Base-by-base conservation (phyloP, 441 rosid genomes). In the Capsella rubella region DNA sequence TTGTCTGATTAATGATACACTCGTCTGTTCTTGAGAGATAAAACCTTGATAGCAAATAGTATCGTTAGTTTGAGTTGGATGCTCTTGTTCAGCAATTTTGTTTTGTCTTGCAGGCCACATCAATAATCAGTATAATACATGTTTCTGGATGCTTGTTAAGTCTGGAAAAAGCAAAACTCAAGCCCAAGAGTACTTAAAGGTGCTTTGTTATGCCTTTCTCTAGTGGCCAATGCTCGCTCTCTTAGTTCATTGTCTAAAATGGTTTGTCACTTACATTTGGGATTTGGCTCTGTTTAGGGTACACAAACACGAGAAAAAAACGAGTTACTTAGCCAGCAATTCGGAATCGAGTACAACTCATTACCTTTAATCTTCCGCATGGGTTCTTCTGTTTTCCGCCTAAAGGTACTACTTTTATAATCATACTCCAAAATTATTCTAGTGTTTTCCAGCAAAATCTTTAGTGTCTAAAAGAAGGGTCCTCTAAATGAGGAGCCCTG, bases 41-140 rank as follows among this genome's bases (percentile, higher is more conserved):
- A 56, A 14, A n/a, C 67, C 47, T 37, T 11, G 1, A 0, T 37
- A 16, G 64, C 1, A 18, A 58, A 3, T 13, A 14, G 13, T 54
- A 16, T 58, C 32, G 32, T 37, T 9, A 18, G 13, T 49, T 49
- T 49, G 28, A 25, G 14, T 25, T 51, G 14, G 56, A 51, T 51
- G 32, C 32, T 51, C 8, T n/a, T 25, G n/a, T 3, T 11, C 12
- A 55, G 39, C 40, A 0, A 7, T 2, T 12, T 27, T 50, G 42
- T 42, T 42, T 35, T 15, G 16, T 69, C 47, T 69, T 82, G 62
- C 83, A 95, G 97, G 97, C 79, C 97, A 90, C 81, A 92, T 94
- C 63, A 94, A 94, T 77, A 90, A 94, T 78, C 97, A 89, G 81
- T 94, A 92, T 74, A 92, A 89, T 65, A 88, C 97, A 46, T 92